phyloP scores from a whole-genome alignment of 78 protist species.

The Dictyostelium purpureum region DNA sequence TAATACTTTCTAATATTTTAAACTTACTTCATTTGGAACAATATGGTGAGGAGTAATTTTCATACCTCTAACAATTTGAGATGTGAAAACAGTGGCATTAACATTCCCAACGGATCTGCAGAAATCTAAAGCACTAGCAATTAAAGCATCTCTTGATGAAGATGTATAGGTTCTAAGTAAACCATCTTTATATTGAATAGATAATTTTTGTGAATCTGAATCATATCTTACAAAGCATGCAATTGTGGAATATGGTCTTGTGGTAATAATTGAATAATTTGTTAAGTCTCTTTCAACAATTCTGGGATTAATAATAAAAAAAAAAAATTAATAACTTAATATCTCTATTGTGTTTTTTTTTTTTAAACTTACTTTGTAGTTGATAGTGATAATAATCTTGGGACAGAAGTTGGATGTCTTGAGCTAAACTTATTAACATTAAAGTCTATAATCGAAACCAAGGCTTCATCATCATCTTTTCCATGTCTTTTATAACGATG shows the following conservation, averaged over 20 bases:
- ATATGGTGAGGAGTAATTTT: constrained; percentile 65
- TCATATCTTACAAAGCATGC: constrained; percentile 60
- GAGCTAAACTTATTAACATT: constrained; percentile 21
- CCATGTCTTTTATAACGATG: constrained; percentile 54
- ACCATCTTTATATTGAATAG: constrained; percentile 75
- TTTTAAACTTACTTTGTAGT: constrained; percentile 20
- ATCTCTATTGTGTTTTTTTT: background rate
- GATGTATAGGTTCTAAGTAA: constrained; percentile 54
- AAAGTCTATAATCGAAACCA: constrained; percentile 57
- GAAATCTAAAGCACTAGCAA: constrained; percentile 57
- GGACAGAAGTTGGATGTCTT: constrained; percentile 15
- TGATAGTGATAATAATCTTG: constrained; percentile 53
- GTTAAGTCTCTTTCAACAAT: constrained; percentile 64
- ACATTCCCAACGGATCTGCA: constrained; percentile 54
- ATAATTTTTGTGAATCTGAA: constrained; percentile 56
- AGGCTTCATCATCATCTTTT: constrained; percentile 48
- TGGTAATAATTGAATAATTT: constrained; percentile 58
- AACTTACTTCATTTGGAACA: constrained; percentile 51
- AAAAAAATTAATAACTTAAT: background rate
- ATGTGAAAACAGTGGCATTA: constrained; percentile 45
- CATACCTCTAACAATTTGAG: constrained; percentile 68
- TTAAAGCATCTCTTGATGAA: constrained; percentile 54
- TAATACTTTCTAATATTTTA: background rate
- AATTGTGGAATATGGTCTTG: constrained; percentile 44
- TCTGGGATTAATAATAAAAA: background rate